Conservation (phyloP, 2,329 filamentous ascomycete species). For the Aspergillus nomiae region DNA sequence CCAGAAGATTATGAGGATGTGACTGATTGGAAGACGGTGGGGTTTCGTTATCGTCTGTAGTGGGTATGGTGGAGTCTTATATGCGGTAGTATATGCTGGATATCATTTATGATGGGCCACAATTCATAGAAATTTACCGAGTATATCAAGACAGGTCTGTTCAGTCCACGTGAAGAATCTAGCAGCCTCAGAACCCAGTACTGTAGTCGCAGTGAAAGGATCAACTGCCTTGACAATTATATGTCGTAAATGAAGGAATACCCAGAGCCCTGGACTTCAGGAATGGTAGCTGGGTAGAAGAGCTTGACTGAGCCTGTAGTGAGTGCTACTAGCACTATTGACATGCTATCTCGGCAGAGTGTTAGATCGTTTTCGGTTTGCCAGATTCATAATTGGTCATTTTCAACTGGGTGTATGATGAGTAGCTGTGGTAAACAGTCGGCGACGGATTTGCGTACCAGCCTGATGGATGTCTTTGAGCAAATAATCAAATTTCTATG, state of each 20-base stretch:
- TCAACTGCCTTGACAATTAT: no score
- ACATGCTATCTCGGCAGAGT: neutral
- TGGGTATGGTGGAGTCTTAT: neutral
- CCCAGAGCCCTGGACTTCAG: no score
- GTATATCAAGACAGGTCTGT: no score
- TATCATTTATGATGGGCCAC: neutral
- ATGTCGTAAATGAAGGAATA: no score
- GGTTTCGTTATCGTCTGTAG: conserved; percentile 58
- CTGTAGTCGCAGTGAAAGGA: no score
- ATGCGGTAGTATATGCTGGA: neutral
- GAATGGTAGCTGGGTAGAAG: neutral
- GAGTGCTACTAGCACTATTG: neutral
- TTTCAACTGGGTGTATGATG: neutral
- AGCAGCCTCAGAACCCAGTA: no score
- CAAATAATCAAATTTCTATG: neutral
- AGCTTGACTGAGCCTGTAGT: neutral
- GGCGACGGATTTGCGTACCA: neutral
- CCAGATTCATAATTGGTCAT: neutral
- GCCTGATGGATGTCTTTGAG: neutral
- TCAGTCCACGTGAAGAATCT: no score
- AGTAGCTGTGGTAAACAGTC: neutral
- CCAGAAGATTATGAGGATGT: conserved; percentile 58
- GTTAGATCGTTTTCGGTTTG: neutral
- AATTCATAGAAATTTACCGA: neutral
- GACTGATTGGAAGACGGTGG: conserved; percentile 62